Evolutionary conservation across 2,329 filamentous ascomycete species (phyloP).

Genomic region (Hortaea sp.): DNA sequence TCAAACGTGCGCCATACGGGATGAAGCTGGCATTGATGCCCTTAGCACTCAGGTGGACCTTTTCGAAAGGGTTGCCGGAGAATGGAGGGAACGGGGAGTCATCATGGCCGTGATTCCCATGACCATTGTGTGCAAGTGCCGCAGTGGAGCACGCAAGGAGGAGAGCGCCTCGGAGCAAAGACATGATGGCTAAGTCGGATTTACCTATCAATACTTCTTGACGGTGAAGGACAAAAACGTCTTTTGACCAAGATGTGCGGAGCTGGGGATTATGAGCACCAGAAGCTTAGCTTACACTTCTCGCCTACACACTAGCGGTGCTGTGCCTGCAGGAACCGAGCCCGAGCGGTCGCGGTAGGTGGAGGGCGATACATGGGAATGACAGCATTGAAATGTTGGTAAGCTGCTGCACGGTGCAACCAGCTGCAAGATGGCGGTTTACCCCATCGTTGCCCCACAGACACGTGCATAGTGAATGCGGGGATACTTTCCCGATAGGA

Average conservation of each 20-base stretch:
- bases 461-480: not conserved
- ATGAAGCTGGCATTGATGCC: conserved; percentile 23
- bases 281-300: not conserved
- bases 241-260: too few relatives aligned
- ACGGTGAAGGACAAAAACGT: too few relatives aligned
- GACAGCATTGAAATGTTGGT: not conserved
- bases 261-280: too few relatives aligned
- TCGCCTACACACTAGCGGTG: not conserved
- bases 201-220: too few relatives aligned
- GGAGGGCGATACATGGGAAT: not conserved
- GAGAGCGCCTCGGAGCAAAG: conserved; percentile 4
- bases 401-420: not conserved
- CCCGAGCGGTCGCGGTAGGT: not conserved
- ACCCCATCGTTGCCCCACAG: not conserved
- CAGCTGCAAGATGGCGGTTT: not conserved
- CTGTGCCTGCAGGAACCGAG: not conserved
- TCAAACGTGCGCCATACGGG: conserved; percentile 21
- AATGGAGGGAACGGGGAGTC: conserved; percentile 15
- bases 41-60: conserved; percentile 16
- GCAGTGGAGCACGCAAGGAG: conserved; percentile 14
- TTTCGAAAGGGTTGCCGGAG: conserved; percentile 19
- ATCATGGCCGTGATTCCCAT: conserved; percentile 5
- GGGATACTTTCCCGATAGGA: too few relatives aligned
- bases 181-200: too few relatives aligned
- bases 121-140: conserved; percentile 10